Evolutionary conservation across 768 basidiomycete genomes (phyloP).

Genomic region (Calocybe cyanea): DNA sequence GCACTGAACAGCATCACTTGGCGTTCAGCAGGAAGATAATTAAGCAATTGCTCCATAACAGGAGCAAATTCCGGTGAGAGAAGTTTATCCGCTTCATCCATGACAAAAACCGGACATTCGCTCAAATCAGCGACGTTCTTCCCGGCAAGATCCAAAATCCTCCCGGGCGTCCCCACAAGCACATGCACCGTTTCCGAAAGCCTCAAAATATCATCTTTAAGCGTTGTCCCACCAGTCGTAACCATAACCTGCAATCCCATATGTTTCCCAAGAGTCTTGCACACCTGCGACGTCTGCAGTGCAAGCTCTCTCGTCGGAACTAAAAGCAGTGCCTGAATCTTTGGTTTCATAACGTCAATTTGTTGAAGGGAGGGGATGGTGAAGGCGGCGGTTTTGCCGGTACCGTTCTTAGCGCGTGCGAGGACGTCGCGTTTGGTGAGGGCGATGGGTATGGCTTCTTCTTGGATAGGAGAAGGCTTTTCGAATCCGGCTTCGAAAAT

Average conservation of each 20-base stretch:
- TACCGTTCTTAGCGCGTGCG: slow-evolving; percentile 94
- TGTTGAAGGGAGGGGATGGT: slow-evolving; percentile 96
- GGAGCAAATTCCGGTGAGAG: slow-evolving; percentile 97
- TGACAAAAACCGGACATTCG: slow-evolving; percentile 94
- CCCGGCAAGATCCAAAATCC: slow-evolving; percentile 91
- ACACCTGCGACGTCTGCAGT: slow-evolving; percentile 97
- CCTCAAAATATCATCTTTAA: slow-evolving; percentile 97
- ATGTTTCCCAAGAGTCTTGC: slow-evolving; percentile 95
- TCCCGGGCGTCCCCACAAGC: slow-evolving; percentile 94
- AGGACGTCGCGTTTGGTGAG: slow-evolving; percentile 92
- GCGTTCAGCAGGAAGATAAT: slow-evolving; percentile 75
- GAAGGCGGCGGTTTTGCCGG: slow-evolving; percentile 98
- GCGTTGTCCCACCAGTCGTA: slow-evolving; percentile 95
- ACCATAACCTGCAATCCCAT: slow-evolving; percentile 98
- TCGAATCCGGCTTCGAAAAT: slow-evolving; percentile 99
- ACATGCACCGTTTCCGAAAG: slow-evolving; percentile 89
- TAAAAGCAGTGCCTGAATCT: slow-evolving; percentile 95
- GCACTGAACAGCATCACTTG: slow-evolving; percentile 99
- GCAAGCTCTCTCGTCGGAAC: slow-evolving; percentile 99
- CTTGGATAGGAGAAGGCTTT: slow-evolving; percentile 96
- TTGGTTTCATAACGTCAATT: slow-evolving; percentile 74
- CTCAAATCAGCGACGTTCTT: slow-evolving; percentile 92
- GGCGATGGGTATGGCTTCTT: slow-evolving; percentile 96
- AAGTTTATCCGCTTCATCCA: slow-evolving; percentile 99
- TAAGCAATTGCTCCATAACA: slow-evolving; percentile 94